A percentile compares a stretch with the other conserved stretches of the same genome.
Evolutionary conservation across 768 basidiomycete species (phyloP).

Genomic region (Leccinum disarticulatum): DNA sequence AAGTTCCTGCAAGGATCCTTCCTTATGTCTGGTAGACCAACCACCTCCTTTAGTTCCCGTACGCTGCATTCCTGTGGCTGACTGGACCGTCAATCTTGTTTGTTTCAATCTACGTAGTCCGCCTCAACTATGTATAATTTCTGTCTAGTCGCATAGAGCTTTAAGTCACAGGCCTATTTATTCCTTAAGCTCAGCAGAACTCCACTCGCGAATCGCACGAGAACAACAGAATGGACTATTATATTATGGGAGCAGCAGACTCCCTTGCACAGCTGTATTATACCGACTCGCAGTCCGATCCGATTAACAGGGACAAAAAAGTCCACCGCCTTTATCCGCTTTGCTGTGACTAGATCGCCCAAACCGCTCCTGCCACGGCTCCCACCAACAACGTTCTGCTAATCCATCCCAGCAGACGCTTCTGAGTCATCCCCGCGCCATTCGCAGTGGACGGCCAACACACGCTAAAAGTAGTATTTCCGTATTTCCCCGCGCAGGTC

Average conservation of each 20-base stretch:
- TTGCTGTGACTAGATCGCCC: neutral
- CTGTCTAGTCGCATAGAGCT: neutral
- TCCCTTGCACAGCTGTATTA: neutral
- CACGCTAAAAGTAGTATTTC: neutral
- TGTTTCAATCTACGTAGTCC: neutral
- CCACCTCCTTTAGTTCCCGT: neutral
- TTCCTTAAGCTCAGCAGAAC: neutral
- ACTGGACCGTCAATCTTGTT: neutral
- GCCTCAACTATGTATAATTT: neutral
- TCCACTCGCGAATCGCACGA: neutral
- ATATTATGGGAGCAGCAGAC: no score
- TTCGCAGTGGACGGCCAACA: neutral
- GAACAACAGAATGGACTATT: neutral
- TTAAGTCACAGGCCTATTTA: neutral
- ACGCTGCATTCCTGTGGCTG: neutral
- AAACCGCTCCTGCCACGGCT: neutral
- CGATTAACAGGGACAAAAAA: neutral
- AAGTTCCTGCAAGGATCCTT: constrained; percentile 28
- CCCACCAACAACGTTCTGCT: neutral
- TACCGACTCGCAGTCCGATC: neutral
- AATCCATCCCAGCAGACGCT: neutral
- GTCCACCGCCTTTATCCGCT: neutral
- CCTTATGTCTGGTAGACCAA: constrained; percentile 26
- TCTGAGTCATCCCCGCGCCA: neutral
- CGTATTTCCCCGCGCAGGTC: neutral